These are phyloP conservation scores for Cyberlindnera euphorbiiphila DNA, from an alignment of 805 yeast species.

Conservation along the genomic window DNA sequence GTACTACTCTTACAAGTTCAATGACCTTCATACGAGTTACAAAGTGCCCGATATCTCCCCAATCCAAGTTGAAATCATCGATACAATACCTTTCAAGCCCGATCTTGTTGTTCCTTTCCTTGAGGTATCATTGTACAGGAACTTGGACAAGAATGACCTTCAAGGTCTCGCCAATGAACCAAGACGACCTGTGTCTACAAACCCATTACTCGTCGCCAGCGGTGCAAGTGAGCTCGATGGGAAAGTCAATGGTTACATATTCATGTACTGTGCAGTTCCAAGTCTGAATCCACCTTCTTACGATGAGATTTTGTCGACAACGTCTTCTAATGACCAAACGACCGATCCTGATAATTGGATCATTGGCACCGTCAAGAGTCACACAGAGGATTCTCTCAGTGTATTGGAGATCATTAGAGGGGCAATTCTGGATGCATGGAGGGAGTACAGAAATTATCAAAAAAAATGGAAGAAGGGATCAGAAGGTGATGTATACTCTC, in stretches of 20 bases:
- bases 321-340: conserved; percentile 8
- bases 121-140: conserved; percentile 64
- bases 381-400: conserved; percentile 18
- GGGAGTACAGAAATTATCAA: conserved; percentile 54
- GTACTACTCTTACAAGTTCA: conserved; percentile 19
- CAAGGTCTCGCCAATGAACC: conserved; percentile 63
- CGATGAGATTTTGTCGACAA: conserved; percentile 27
- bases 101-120: conserved; percentile 70
- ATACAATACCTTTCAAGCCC: conserved; percentile 68
- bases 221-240: conserved; percentile 80
- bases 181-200: conserved; percentile 56
- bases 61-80: conserved; percentile 63
- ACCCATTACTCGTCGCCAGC: conserved; percentile 68
- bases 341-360: conserved; percentile 10
- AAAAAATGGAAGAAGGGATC: conserved; percentile 57
- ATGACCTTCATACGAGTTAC: conserved; percentile 24
- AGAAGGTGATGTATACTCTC: conserved; percentile 63
- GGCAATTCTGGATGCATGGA: conserved; percentile 71
- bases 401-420: conserved; percentile 43
- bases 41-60: conserved; percentile 54
- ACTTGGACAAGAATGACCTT: conserved; percentile 54
- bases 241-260: conserved; percentile 66
- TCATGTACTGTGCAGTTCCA: conserved; percentile 70
- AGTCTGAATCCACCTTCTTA: conserved; percentile 57
- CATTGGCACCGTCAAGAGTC: conserved; percentile 16